These are phyloP conservation scores for Rubia tinctorum DNA, from an alignment of 305 asterid species.

Conservation along the genomic window DNA sequence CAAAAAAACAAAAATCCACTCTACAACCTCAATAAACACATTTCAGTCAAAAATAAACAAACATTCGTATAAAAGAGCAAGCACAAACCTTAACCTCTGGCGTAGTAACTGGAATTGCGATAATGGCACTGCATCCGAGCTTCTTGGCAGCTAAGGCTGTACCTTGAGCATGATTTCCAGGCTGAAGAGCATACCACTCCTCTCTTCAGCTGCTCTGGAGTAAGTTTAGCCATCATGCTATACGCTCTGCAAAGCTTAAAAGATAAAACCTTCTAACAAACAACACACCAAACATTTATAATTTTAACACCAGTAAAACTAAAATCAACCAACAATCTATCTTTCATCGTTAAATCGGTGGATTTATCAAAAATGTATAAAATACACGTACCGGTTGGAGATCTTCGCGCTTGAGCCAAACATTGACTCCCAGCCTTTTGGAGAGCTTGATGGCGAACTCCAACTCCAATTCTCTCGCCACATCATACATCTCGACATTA, in stretches of 20 bases:
- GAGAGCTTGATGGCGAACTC: slow-evolving; percentile 75
- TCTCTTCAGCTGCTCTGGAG: slow-evolving; percentile 60
- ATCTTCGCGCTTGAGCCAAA: slow-evolving; percentile 93
- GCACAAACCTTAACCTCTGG: slow-evolving; percentile 75
- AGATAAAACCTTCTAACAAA: slow-evolving; percentile 58
- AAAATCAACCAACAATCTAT: neutral
- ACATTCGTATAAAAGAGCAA: slow-evolving; percentile 15
- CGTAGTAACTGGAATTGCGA: slow-evolving; percentile 88
- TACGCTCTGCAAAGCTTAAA: slow-evolving; percentile 97
- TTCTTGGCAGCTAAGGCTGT: slow-evolving; percentile 81
- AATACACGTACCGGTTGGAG: slow-evolving; percentile 60
- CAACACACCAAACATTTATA: slow-evolving; percentile 1
- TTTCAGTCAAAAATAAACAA: neutral
- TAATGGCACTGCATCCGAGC: slow-evolving; percentile 79
- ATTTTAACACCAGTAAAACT: neutral
- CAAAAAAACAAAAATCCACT: slow-evolving; percentile 13
- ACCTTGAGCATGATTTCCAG: slow-evolving; percentile 97
- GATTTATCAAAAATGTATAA: neutral
- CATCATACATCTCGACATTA: slow-evolving; percentile 82
- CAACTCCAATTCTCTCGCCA: slow-evolving; percentile 81
- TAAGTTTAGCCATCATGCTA: slow-evolving; percentile 93
- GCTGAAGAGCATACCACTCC: slow-evolving; percentile 97
- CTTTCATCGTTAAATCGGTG: neutral
- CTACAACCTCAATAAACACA: neutral
- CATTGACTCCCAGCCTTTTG: slow-evolving; percentile 55